Evolutionary conservation across 352 stramenopile genomes (phyloP), one percentile per base, ranked within the genome.

Genomic region (Phytopythium mirpurense): DNA sequence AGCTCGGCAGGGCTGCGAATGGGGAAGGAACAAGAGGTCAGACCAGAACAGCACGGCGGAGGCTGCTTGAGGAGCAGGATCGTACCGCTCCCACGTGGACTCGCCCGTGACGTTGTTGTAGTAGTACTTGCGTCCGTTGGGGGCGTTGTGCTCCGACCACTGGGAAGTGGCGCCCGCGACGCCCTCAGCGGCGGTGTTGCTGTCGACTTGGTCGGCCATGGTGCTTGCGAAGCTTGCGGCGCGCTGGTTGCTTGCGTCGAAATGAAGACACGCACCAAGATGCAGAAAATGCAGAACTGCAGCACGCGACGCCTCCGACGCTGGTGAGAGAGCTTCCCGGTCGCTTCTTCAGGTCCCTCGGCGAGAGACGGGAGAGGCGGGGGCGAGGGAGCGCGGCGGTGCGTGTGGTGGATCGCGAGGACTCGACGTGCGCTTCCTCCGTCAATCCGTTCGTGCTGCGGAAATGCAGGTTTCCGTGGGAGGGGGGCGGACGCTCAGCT

Each of bases 121-220:
- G 67, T 90, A 97, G 65, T 97, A 97, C 65, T 91, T 92, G 70
- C 87, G 79, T 52, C 88, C 88, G 58, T 97, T 92, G 29, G 87
- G 88, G 14, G 86, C 87, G 62, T 72, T 93, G 69, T 97, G 88
- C 66, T 97, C 88, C 50, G 87, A 92, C 88, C 88, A 97, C 54
- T 86, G 72, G 42, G 70, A 69, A 36, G 58, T 62, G 35, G 67
- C 68, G 11, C 67, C 58, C 29, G 63, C 67, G 32, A 62, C 63
- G 45, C 63, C 59, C 15, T 86, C 76, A 18, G 41, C 64, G 35
- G 41, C 51, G 24, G 65, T 53, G 44, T 60, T 71, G 38, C 57
- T 55, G 59, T 88, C 79, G 42, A 74, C 74, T 72, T 90, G 79
- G 54, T 90, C 79, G 54, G 79, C 79, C 79, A 90, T 90, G 38